A percentile compares a stretch with the other conserved stretches of the same genome.
Evolutionary conservation across 1,139 yeast species (phyloP).

Genomic region (Taphrina populina): DNA sequence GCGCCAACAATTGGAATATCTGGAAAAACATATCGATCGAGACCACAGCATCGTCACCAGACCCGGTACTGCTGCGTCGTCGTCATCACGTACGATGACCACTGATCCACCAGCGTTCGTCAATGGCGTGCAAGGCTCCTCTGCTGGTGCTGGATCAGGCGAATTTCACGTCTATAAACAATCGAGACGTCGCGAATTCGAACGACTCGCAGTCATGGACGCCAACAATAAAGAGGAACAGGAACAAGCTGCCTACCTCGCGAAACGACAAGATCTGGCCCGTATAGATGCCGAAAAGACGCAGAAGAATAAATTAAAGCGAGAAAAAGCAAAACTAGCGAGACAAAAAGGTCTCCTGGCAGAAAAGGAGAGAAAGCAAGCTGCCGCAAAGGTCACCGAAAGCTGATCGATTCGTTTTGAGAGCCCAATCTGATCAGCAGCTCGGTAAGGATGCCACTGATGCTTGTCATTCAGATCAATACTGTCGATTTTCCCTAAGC

Average conservation of each 20-base stretch:
- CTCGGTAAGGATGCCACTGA: too few species aligned
- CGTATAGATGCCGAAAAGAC: slow-evolving; percentile 42
- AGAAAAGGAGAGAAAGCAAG: slow-evolving; percentile 4
- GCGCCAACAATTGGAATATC: slow-evolving; percentile 15
- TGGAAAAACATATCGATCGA: slow-evolving; percentile 10
- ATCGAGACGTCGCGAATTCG: slow-evolving; percentile 44
- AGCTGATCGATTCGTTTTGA: too few species aligned
- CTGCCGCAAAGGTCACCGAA: too few species aligned
- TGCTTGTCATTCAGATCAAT: too few species aligned
- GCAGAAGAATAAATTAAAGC: slow-evolving; percentile 42
- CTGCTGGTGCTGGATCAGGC: slow-evolving; percentile 49
- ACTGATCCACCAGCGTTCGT: slow-evolving; percentile 39
- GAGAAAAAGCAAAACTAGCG: slow-evolving; percentile 25
- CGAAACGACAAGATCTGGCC: slow-evolving; percentile 35
- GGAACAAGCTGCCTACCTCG: slow-evolving; percentile 42
- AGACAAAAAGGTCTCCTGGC: slow-evolving; percentile 10
- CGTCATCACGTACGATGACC: neutral
- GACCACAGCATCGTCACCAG: slow-evolving; percentile 2
- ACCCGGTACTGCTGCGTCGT: neutral
- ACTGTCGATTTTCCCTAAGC: too few species aligned
- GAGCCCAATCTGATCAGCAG: too few species aligned
- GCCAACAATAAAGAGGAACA: slow-evolving; percentile 41
- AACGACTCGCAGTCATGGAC: slow-evolving; percentile 41
- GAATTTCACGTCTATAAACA: slow-evolving; percentile 47
- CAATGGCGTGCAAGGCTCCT: slow-evolving; percentile 43